Evolutionary conservation across 1,284 basidiomycete genomes (phyloP).

Genomic region (Leccinum pallidistipes): DNA sequence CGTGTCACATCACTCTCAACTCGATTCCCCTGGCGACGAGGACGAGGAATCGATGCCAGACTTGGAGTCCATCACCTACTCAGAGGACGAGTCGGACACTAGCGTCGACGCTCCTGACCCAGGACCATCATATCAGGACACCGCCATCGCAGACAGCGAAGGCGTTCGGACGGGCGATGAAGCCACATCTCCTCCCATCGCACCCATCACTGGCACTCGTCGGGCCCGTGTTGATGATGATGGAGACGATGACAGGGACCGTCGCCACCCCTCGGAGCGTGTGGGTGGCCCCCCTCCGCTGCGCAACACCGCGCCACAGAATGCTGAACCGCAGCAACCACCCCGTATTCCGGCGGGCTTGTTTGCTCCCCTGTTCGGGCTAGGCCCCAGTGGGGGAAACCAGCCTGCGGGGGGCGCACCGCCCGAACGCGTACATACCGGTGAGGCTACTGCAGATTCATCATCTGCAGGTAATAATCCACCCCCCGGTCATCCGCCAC

Average conservation of each 20-base stretch:
- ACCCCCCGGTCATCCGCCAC: slow-evolving; percentile 21
- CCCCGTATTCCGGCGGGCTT: slow-evolving; percentile 19
- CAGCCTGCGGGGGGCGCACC: slow-evolving; percentile 15
- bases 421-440: slow-evolving; percentile 27
- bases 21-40: slow-evolving; percentile 19
- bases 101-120: slow-evolving; percentile 29
- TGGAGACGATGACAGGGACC: slow-evolving; percentile 53
- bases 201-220: slow-evolving; percentile 35
- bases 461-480: slow-evolving; percentile 24
- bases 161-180: slow-evolving; percentile 34
- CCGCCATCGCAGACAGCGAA: slow-evolving; percentile 35
- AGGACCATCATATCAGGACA: slow-evolving; percentile 19
- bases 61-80: slow-evolving; percentile 41
- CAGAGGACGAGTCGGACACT: slow-evolving; percentile 28
- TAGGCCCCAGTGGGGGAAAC: slow-evolving; percentile 11
- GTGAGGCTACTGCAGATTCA: slow-evolving; percentile 29
- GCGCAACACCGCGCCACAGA: slow-evolving; percentile 16
- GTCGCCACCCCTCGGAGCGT: slow-evolving; percentile 59
- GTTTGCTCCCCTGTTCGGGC: slow-evolving; percentile 30
- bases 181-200: slow-evolving; percentile 23
- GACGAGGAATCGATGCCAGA: slow-evolving; percentile 42
- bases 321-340: slow-evolving; percentile 19
- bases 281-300: slow-evolving; percentile 18
- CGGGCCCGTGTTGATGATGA: slow-evolving; percentile 56
- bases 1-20: slow-evolving; percentile 9